These are phyloP conservation scores for Pestalotiopsis sp. DNA, from an alignment of 2,329 filamentous ascomycete genomes.

Conservation along the genomic window DNA sequence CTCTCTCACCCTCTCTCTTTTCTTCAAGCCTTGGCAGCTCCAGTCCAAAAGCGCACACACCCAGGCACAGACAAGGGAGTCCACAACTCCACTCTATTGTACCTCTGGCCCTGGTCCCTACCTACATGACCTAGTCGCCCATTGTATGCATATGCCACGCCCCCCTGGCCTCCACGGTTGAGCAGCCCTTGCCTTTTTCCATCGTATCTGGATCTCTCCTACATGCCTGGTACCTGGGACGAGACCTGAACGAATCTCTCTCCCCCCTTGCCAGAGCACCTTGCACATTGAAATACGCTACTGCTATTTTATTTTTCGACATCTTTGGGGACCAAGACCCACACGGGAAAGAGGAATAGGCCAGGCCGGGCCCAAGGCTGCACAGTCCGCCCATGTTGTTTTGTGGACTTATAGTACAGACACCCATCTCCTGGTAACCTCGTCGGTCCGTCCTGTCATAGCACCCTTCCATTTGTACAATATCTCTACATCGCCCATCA, in stretches of 20 bases:
- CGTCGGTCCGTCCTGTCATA: background rate
- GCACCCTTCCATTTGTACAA: background rate
- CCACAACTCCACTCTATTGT: constrained; percentile 5
- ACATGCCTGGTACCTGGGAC: background rate
- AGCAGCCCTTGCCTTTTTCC: background rate
- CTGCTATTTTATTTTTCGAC: background rate
- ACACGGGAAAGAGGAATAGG: background rate
- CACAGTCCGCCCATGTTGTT: background rate
- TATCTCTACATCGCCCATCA: background rate
- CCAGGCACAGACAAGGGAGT: constrained; percentile 17
- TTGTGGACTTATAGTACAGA: background rate
- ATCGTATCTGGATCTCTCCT: background rate
- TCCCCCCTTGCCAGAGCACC: background rate
- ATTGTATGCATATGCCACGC: background rate
- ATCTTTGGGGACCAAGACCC: background rate
- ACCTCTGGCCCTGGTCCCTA: background rate
- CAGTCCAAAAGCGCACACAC: constrained; percentile 19
- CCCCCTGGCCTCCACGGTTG: background rate
- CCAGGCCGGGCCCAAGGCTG: background rate
- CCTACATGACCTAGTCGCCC: background rate
- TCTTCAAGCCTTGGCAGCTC: constrained; percentile 1
- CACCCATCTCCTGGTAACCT: background rate
- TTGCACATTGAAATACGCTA: background rate
- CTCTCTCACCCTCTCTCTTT: constrained; percentile 15
- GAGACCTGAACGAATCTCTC: background rate